These are phyloP conservation scores for Podila minutissima DNA, from an alignment of 192 early-diverging fungal species.

Conservation along the genomic window DNA sequence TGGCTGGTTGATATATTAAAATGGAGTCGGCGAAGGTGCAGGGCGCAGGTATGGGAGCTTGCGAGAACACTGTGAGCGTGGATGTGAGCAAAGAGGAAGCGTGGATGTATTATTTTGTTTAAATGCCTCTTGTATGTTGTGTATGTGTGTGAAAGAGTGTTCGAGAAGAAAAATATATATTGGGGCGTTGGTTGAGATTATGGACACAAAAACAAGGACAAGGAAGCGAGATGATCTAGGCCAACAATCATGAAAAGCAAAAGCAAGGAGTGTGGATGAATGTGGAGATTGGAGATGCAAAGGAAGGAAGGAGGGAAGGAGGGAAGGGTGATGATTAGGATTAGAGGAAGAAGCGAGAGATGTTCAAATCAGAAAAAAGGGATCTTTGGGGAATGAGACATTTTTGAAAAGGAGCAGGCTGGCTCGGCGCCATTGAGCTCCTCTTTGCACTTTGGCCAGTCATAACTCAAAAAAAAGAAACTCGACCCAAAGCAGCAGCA, in stretches of 20 bases:
- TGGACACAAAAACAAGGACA: background rate
- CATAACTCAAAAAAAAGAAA: too few relatives aligned
- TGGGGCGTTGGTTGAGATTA: background rate
- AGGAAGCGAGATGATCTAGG: constrained; percentile 7
- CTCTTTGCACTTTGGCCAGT: too few relatives aligned
- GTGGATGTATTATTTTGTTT: background rate
- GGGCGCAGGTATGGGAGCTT: background rate
- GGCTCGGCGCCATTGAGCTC: too few relatives aligned
- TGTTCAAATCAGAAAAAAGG: too few relatives aligned
- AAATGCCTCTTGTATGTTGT: background rate
- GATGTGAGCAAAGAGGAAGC: too few relatives aligned
- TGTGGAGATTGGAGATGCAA: background rate
- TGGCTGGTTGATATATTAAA: background rate
- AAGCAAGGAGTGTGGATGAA: background rate
- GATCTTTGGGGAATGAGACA: too few relatives aligned
- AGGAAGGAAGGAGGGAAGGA: background rate
- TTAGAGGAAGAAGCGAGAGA: background rate
- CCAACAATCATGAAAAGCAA: background rate
- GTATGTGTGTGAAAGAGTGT: background rate
- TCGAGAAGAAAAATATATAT: background rate
- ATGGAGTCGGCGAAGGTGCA: background rate
- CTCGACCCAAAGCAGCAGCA: too few relatives aligned
- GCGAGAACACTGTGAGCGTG: background rate
- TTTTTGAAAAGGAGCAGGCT: too few relatives aligned
- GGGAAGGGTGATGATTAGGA: background rate